Conservation (phyloP, 2,329 filamentous ascomycete species). For the Aspergillus versicolor region DNA sequence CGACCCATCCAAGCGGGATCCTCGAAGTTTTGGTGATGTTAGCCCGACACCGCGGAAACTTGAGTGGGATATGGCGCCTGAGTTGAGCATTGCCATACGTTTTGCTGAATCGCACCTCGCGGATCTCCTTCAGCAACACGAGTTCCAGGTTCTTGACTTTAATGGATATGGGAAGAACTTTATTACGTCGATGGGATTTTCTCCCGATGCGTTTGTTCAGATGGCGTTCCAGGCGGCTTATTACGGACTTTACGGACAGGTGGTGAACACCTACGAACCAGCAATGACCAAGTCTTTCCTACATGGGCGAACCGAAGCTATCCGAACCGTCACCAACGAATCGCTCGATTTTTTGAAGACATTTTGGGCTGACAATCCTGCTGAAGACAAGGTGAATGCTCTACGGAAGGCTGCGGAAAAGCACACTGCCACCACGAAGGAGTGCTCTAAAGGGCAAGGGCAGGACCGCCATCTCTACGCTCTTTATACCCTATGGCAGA, state of each 20-base stretch:
- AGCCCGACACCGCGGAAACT: conserved; percentile 92
- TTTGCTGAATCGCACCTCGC: conserved; percentile 94
- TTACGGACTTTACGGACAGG: conserved; percentile 89
- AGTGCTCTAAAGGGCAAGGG: conserved; percentile 85
- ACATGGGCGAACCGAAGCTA: conserved; percentile 91
- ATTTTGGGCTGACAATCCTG: conserved; percentile 90
- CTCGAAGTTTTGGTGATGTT: conserved; percentile 87
- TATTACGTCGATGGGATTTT: conserved; percentile 95
- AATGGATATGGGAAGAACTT: conserved; percentile 91
- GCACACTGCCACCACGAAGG: conserved; percentile 75
- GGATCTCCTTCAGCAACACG: conserved; percentile 93
- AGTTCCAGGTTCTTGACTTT: conserved; percentile 92
- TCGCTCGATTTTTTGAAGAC: conserved; percentile 85
- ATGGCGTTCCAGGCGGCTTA: conserved; percentile 99
- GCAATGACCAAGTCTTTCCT: conserved; percentile 96
- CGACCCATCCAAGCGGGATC: conserved; percentile 88
- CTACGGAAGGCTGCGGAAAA: conserved; percentile 79
- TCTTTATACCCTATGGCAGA: conserved; percentile 92
- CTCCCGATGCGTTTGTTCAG: conserved; percentile 94
- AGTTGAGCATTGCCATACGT: conserved; percentile 83
- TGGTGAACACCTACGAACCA: conserved; percentile 95
- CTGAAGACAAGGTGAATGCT: conserved; percentile 79
- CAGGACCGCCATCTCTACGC: conserved; percentile 94
- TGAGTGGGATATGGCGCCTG: conserved; percentile 95
- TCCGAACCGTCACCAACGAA: conserved; percentile 80